Conservation (phyloP, 331 rosid species). For the Ulmus americana region DNA sequence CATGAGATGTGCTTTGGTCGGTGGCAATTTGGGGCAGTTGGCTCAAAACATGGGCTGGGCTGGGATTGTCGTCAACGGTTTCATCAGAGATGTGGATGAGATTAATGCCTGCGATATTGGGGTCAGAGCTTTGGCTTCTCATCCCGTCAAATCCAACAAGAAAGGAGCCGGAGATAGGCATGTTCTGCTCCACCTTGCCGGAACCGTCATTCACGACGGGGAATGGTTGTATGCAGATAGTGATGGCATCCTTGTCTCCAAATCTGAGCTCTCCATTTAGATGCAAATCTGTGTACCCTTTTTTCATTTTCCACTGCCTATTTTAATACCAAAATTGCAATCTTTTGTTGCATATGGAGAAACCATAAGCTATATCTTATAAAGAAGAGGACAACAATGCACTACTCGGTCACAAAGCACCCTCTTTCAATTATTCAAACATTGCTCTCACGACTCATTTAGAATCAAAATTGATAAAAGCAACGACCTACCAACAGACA, state of each 20-base stretch:
- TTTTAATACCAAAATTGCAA: too few species aligned
- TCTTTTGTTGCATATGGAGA: too few species aligned
- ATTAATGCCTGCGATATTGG: conserved; percentile 19
- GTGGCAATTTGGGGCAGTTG: conserved; percentile 19
- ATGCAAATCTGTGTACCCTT: too few species aligned
- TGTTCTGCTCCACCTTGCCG: conserved; percentile 10
- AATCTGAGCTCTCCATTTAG: background rate
- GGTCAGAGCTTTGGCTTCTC: conserved; percentile 18
- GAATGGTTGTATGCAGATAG: conserved; percentile 22
- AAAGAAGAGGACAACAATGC: too few species aligned
- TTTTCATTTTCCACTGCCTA: too few species aligned
- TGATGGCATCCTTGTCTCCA: conserved; percentile 23
- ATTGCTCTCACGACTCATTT: too few species aligned
- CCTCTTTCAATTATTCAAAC: too few species aligned
- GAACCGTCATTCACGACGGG: conserved; percentile 8
- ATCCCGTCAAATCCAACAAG: conserved; percentile 18
- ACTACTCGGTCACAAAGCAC: too few species aligned
- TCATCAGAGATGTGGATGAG: conserved; percentile 23
- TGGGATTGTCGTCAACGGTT: conserved; percentile 17
- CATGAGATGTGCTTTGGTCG: conserved; percentile 20
- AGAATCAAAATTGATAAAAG: too few species aligned
- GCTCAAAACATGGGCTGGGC: conserved; percentile 17
- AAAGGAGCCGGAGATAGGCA: conserved; percentile 16
- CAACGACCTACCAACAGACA: too few species aligned
- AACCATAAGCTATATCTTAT: too few species aligned